Evolutionary conservation across 1,139 yeast genomes (phyloP), one percentile per base, ranked within the genome.

Genomic region (Scheffersomyces cryptocercus): DNA sequence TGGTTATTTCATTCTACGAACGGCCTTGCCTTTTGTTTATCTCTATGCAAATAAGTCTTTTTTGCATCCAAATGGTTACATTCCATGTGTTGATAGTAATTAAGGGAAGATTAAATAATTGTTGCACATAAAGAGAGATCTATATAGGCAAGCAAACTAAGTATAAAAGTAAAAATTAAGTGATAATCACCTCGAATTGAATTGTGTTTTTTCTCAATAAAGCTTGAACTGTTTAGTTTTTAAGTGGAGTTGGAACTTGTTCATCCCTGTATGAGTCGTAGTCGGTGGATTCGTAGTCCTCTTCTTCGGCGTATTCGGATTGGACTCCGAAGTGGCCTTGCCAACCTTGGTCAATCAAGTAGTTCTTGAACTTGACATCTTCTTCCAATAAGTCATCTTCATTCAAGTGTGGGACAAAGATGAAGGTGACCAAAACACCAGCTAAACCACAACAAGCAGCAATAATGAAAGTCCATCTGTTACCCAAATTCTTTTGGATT

Each of bases 381-480:
- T 85, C 86, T 55, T 72, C 70, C 71, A 81, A 70, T 51, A 86
- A 75, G 58, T 86, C 93, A 20, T 81, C 86, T 13, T 82, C 88
- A 29, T 60, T 73, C 51, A 83, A 73, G 54, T 85, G 86, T 13
- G 93, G 93, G 47, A 86, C 73, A 46, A 82, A 82, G 56, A 85
- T 55, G 56, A 62, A 80, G 0, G 88, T 81, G 34, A 81, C 69
- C n/a, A 75, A 42, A 30, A 85, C 78, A 56, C 93, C 93, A 9
- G 70, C 67, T n/a, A 82, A 62, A 36, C 93, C 93, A 56, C 87
- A 75, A 44, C 79, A 70, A 15, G 91, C 89, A 33, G 88, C 86
- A 55, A 84, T 80, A 48, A 84, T 83, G 40, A 72, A 72, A 3
- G 66, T 62, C 64, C 64, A 62, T 34, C 41, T 50, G 40, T 55